Percentiles rank a stretch among this genome's conserved stretches.
These are phyloP conservation scores for Geum urbanum DNA, from an alignment of 306 rosid genomes.

Conservation along the genomic window DNA sequence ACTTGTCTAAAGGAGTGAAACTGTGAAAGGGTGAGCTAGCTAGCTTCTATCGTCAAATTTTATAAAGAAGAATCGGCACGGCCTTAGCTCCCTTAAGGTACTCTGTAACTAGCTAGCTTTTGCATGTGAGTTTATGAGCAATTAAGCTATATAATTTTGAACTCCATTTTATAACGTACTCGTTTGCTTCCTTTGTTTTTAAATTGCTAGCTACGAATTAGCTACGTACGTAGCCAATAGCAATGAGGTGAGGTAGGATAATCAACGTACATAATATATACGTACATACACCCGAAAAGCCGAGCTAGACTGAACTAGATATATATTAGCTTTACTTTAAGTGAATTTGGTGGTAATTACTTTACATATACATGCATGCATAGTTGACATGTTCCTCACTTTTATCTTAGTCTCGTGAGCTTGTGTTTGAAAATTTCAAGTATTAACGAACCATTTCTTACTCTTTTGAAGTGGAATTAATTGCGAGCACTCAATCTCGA, in stretches of 20 bases:
- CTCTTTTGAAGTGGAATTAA: not conserved
- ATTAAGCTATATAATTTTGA: not conserved
- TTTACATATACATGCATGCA: not conserved
- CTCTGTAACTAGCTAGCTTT: not conserved
- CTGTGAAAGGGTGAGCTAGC: not conserved
- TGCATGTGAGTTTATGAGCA: not conserved
- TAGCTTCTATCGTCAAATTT: not conserved
- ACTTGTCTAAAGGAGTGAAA: not conserved
- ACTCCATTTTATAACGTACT: too few relatives aligned
- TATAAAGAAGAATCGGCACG: not conserved
- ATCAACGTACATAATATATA: too few relatives aligned
- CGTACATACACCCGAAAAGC: too few relatives aligned
- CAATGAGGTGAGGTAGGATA: too few relatives aligned
- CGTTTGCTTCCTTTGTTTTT: too few relatives aligned
- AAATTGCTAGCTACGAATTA: too few relatives aligned
- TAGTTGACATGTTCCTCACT: not conserved
- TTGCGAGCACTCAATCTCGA: too few relatives aligned
- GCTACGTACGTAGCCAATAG: too few relatives aligned
- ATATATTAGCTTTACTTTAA: not conserved
- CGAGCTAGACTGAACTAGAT: too few relatives aligned
- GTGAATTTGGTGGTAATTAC: not conserved
- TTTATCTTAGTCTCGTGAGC: not conserved
- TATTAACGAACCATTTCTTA: not conserved
- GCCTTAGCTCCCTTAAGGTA: not conserved
- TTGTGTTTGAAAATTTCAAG: not conserved